Conservation (phyloP, 2,329 filamentous ascomycete species). For the Saccharata proteae region DNA sequence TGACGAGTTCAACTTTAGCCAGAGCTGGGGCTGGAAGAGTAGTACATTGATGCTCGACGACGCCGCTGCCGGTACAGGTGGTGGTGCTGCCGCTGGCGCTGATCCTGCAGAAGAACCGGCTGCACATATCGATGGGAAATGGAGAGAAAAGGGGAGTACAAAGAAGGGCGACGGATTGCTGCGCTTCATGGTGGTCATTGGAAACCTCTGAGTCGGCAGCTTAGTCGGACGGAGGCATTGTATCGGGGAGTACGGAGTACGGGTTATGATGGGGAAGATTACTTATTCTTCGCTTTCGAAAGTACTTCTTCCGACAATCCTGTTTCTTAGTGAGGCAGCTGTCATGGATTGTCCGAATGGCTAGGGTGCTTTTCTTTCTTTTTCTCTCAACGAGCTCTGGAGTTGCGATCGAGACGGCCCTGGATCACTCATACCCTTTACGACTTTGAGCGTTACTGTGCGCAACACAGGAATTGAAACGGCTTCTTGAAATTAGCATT, state of each 20-base stretch:
- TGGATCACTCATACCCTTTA: no score
- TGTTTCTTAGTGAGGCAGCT: no score
- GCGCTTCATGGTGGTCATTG: constrained; percentile 49
- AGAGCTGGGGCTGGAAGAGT: constrained; percentile 51
- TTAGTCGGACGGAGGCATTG: neutral
- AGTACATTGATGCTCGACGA: constrained; percentile 46
- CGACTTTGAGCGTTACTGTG: no score
- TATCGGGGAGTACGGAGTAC: neutral
- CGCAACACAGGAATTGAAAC: no score
- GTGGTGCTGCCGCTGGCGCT: neutral
- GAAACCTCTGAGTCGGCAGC: constrained; percentile 37
- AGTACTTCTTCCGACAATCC: no score
- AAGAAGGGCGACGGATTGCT: constrained; percentile 34
- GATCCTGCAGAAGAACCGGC: neutral
- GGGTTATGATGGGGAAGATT: neutral
- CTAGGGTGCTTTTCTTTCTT: no score
- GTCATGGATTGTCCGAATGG: no score
- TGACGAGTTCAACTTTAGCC: constrained; percentile 47
- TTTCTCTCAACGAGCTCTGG: no score
- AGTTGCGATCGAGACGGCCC: no score
- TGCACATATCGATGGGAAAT: constrained; percentile 11
- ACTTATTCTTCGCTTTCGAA: no score
- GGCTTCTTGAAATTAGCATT: no score
- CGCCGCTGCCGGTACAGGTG: constrained; percentile 23
- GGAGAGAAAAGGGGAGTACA: constrained; percentile 13